Evolutionary conservation across 2,329 filamentous ascomycete genomes (phyloP), one percentile per base, ranked within the genome.

Genomic region (Triangularia verruculosa): DNA sequence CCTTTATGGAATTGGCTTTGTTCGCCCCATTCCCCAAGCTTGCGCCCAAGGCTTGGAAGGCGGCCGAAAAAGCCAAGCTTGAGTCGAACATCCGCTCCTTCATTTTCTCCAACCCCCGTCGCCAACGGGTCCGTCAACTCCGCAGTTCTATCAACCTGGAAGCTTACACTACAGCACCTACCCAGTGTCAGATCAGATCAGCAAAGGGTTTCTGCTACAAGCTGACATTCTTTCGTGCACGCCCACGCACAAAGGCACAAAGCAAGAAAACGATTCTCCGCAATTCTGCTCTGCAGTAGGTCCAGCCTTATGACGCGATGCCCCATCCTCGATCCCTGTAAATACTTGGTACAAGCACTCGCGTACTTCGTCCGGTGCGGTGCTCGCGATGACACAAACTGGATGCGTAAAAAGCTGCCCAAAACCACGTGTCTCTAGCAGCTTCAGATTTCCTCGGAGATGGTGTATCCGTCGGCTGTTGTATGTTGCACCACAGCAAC

Each of bases 271-370:
- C 22, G 6, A 39, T 9, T 20, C 47, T 8, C 32, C 20, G 30
- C 56, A 43, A 24, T 56, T 3, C 12, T 30, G 25, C 5, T 58
- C 25, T 22, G 25, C 56, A 32, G 32, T 58, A 58, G 39, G 27
- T 15, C 6, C 56, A 58, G 56, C 56, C 56, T 47, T 58, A 58
- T 58, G 56, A 58, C 56, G 56, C 56, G 22, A 58, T 58, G 39
- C 39, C 20, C 39, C n/a, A 20, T 15, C n/a, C n/a, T 20, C 4
- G 15, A 39, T n/a, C 3, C 34, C 34, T 39, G 9, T 22, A 13
- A 3, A 15, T 17, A 20, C 47, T 53, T 15, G 47, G 51, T 54
- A 27, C 51, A 27, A 2, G n/a, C n/a, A n/a, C n/a, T n/a, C n/a
- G n/a, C n/a, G n/a, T n/a, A n/a, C n/a, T n/a, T n/a, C n/a, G n/a